Base-by-base conservation (phyloP, 208 protist genomes). In the Trypanosoma rangeli region DNA sequence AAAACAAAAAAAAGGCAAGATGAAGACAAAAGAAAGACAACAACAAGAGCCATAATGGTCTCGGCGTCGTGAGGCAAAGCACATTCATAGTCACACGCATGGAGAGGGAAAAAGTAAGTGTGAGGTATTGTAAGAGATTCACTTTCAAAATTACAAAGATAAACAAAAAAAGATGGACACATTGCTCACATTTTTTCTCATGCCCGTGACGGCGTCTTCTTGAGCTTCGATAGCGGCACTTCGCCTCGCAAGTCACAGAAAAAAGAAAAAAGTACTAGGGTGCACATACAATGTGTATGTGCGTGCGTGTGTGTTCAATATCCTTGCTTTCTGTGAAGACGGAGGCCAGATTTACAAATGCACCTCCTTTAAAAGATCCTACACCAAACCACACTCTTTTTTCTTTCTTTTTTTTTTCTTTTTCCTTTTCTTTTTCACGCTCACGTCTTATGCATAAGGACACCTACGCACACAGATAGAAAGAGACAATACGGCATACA, bases 341-440 rank as follows among this genome's bases (percentile, higher is more conserved):
- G 46, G 52, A 53, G 60, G 37, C 31, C 60, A 61, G 15, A 33
- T 44, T 64, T 37, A 53, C 60, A 53, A 31, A 53, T 52, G 4
- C 20, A 26, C 42, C 31, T 39, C 50, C 42, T 35, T 54, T 65
- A 37, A 39, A 31, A 53, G 18, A 18, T 1, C 15, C 42, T 9
- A 16, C 42, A 10, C 1, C 42, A 46, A 10, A 16, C 24, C n/a
- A 55, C 24, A 10, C 50, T 13, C n/a, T 9, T 55, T 55, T 55
- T 55, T 28, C 26, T 24, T 29, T 55, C 26, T 55, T 9, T 29
- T 55, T 55, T 22, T n/a, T 64, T 29, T 54, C 29, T 65, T 65
- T 37, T 65, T 64, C 31, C 66, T 26, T 62, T 48, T 65, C 16
- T 72, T 22, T 73, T 50, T 58, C n/a, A n/a, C n/a, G n/a, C n/a